A percentile compares a stretch with the other conserved stretches of the same genome.
These are phyloP conservation scores for Ophiocytium majus DNA, from an alignment of 352 stramenopile genomes.

Conservation along the genomic window DNA sequence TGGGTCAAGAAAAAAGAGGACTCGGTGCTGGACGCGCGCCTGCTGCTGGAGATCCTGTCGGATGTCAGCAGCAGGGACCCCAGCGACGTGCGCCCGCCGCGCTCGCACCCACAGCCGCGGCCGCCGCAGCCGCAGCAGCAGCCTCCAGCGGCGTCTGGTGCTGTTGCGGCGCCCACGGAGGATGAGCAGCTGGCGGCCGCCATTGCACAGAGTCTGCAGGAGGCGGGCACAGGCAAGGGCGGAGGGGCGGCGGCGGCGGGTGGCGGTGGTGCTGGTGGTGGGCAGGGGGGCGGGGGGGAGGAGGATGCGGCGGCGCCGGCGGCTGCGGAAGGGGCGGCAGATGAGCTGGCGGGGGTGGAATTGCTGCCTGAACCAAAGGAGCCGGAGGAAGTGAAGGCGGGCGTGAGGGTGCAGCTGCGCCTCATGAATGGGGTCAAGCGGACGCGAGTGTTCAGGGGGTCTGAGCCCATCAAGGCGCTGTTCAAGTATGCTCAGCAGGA, in stretches of 20 bases:
- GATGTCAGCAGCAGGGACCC: background rate
- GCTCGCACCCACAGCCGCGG: background rate
- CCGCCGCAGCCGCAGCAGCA: background rate
- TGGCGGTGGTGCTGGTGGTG: background rate
- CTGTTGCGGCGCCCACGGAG: background rate
- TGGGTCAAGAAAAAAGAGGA: slow-evolving; percentile 17
- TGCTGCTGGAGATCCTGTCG: background rate
- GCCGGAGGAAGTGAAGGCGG: background rate
- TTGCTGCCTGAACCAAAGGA: background rate
- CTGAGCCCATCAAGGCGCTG: background rate
- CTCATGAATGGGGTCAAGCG: background rate
- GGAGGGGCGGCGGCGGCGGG: background rate
- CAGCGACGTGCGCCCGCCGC: background rate
- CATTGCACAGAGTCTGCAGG: slow-evolving; percentile 27
- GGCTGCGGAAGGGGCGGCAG: background rate
- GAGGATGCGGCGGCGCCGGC: background rate
- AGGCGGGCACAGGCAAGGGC: background rate
- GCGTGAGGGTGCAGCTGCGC: background rate
- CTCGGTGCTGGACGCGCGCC: background rate
- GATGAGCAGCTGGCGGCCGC: slow-evolving; percentile 33
- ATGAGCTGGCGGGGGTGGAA: background rate
- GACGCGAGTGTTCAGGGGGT: background rate
- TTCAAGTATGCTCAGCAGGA: background rate
- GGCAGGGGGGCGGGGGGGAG: background rate
- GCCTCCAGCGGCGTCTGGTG: background rate